Evolutionary conservation across 2,329 filamentous ascomycete genomes (phyloP), one percentile per base, ranked within the genome.

Genomic region (Xylaria digitata): DNA sequence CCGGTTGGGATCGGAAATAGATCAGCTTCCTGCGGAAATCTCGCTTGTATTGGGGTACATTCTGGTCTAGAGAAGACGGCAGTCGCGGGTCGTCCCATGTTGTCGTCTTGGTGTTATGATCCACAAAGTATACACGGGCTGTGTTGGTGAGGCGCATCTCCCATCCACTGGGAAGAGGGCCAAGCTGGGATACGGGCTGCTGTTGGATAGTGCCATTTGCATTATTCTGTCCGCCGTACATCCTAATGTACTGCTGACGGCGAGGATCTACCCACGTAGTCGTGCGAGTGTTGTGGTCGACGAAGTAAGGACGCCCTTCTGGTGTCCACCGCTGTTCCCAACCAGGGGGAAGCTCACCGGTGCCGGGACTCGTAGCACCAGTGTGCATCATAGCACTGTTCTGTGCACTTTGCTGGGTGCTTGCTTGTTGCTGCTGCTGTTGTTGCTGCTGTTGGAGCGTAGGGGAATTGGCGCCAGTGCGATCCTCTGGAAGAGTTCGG

Each of bases 111-210:
- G 96, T 99, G 82, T 99, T 99, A 83, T 99, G 96, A 76, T 99
- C 96, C 50, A 99, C 96, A 80, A 99, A 99, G 82, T 99, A 99
- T 17, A 99, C 96, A 66, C 96, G 88, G 32, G 96, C 96, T 15
- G 96, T 99, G 80, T 99, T 98, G 60, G 96, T 99, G 58, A 99
- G 89, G 67, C 96, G 93, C 96, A 99, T 99, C 85, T 99, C 96
- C 96, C 96, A 99, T 2, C 96, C 96, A 76, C 96, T 98, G 2
- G 96, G 96, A 54, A 99, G 82, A 30, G 96, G 96, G 3, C 96
- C 96, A 52, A 99, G 87, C 79, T 99, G 96, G 1, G 96, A 98
- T 1, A 99, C 96, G 0, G 96, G 95, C 81, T 99, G 96, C 78
- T 97, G 95, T 80, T 98, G 95, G 71, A 98, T 97, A 60, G 90